Conservation (phyloP, 2,329 filamentous ascomycete species). For the Ustilaginoidea virens region DNA sequence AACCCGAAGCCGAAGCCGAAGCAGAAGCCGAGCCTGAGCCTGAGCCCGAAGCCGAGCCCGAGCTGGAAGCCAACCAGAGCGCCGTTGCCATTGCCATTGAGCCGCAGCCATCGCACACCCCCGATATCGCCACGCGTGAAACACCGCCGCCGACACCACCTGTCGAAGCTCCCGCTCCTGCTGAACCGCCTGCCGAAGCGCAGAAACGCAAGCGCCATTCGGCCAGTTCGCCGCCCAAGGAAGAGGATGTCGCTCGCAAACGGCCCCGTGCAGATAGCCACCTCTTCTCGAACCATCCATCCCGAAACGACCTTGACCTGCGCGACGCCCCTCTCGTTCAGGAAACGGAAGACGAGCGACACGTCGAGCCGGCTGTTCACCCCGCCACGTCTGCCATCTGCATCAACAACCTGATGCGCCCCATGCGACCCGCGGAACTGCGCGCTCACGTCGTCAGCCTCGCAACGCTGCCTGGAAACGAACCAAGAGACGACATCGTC, state of each 20-base stretch:
- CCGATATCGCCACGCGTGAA: background rate
- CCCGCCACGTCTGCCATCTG: slow-evolving; percentile 66
- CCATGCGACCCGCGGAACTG: slow-evolving; percentile 54
- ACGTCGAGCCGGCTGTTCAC: slow-evolving; percentile 45
- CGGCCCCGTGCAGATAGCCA: slow-evolving; percentile 26
- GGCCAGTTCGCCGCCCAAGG: slow-evolving; percentile 40
- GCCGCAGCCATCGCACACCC: background rate
- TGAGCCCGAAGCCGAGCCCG: background rate
- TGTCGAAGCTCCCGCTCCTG: slow-evolving; percentile 5
- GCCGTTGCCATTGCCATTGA: too few species aligned
- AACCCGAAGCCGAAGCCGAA: background rate
- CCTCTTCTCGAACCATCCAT: background rate
- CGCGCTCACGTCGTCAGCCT: slow-evolving; percentile 54
- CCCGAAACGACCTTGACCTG: too few species aligned
- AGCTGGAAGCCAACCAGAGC: too few species aligned
- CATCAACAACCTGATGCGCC: slow-evolving; percentile 81
- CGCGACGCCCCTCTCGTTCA: slow-evolving; percentile 4
- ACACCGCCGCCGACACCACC: background rate
- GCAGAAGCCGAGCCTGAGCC: background rate
- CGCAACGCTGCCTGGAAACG: slow-evolving; percentile 38
- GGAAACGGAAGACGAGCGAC: slow-evolving; percentile 13
- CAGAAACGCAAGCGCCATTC: slow-evolving; percentile 55
- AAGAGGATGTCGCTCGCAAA: slow-evolving; percentile 38
- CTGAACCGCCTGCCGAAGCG: slow-evolving; percentile 21
- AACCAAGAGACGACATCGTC: slow-evolving; percentile 38